Conservation (phyloP, 2,329 filamentous ascomycete species). For the Pestalotiopsis sp. region DNA sequence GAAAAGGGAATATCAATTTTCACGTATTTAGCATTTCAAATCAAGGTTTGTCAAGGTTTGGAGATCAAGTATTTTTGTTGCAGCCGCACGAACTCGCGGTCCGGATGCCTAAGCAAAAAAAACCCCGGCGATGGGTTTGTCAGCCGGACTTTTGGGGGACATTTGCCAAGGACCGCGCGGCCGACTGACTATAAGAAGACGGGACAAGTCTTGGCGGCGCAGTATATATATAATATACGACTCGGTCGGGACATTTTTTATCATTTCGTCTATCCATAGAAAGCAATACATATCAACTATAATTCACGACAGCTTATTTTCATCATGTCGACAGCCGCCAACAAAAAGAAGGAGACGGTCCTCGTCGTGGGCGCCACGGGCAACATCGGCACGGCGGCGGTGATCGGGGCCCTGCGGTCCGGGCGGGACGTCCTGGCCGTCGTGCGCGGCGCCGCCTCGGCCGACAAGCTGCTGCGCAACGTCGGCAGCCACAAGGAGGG, state of each 20-base stretch:
- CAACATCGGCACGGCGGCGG: conserved; percentile 36
- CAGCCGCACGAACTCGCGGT: not conserved
- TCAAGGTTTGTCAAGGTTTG: too few relatives aligned
- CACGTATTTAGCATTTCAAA: too few relatives aligned
- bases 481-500: conserved; percentile 23
- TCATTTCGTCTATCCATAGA: too few relatives aligned
- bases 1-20: too few relatives aligned
- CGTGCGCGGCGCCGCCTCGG: conserved; percentile 34
- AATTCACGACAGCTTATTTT: too few relatives aligned
- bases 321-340: conserved; percentile 4
- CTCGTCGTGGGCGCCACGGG: conserved; percentile 39
- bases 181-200: not conserved
- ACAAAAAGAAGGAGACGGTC: conserved; percentile 26
- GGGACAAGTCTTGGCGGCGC: not conserved
- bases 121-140: not conserved
- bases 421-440: conserved; percentile 35
- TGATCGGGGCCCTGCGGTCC: conserved; percentile 29
- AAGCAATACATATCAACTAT: too few relatives aligned
- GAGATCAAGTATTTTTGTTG: not conserved
- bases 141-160: not conserved
- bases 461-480: conserved; percentile 32
- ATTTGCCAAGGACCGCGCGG: not conserved
- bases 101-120: not conserved
- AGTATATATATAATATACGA: too few relatives aligned
- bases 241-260: too few relatives aligned